Conservation (phyloP, 2,329 filamentous ascomycete genomes). For the Penicillium rolfsii region DNA sequence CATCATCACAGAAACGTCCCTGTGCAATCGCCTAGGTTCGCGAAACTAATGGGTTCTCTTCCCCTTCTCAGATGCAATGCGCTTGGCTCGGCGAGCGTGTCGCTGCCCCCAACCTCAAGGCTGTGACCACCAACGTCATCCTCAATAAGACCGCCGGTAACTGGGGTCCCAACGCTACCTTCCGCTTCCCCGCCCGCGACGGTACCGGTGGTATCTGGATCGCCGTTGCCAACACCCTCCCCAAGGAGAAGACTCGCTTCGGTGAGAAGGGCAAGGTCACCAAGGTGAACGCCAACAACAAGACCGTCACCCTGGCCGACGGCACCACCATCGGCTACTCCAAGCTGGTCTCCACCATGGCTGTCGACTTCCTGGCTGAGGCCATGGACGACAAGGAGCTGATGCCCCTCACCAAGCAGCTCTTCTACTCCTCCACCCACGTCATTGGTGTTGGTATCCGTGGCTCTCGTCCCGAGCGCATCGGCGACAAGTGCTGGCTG, state of each 20-base stretch:
- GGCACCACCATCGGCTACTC: constrained; percentile 88
- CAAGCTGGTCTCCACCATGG: constrained; percentile 95
- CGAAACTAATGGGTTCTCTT: not conserved
- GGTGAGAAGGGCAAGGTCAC: constrained; percentile 81
- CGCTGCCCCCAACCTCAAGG: constrained; percentile 93
- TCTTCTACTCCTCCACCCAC: constrained; percentile 97
- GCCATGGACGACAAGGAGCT: constrained; percentile 87
- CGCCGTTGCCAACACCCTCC: constrained; percentile 88
- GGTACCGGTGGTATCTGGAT: constrained; percentile 99
- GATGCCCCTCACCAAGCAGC: constrained; percentile 78
- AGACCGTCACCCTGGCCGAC: constrained; percentile 78
- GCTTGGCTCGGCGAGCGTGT: constrained; percentile 98
- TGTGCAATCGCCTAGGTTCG: not conserved
- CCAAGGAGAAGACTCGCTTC: constrained; percentile 87
- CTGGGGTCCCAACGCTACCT: constrained; percentile 98
- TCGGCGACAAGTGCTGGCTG: constrained; percentile 99
- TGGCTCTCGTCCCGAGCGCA: constrained; percentile 87
- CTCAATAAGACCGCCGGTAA: constrained; percentile 93
- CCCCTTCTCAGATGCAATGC: constrained; percentile 82
- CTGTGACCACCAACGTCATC: constrained; percentile 89
- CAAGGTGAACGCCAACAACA: constrained; percentile 83
- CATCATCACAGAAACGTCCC: not conserved
- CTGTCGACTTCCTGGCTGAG: constrained; percentile 84
- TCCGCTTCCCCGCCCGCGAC: constrained; percentile 94
- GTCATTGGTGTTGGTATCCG: constrained; percentile 95